A percentile compares a stretch with the other conserved stretches of the same genome.
These are phyloP conservation scores for Plasmodium knowlesi DNA, from an alignment of 169 alveolate genomes.

Conservation along the genomic window DNA sequence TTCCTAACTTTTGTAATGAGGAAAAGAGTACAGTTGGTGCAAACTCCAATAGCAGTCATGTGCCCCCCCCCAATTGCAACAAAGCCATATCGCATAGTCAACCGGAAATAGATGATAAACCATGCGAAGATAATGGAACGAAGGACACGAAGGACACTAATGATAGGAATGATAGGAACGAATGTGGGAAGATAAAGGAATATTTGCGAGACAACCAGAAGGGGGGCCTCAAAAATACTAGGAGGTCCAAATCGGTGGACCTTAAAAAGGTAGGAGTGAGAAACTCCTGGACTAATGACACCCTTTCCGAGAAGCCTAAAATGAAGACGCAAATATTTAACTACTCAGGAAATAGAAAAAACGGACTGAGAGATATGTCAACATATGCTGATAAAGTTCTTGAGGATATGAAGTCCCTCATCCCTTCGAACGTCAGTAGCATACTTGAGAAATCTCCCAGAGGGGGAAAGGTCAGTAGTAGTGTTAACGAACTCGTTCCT, in stretches of 20 bases:
- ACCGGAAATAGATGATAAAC: not conserved
- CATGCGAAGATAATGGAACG: not conserved
- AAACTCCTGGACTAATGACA: not conserved
- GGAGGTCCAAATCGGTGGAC: constrained; percentile 53
- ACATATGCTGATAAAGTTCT: constrained; percentile 68
- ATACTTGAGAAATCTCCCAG: not conserved
- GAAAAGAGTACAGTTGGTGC: not conserved
- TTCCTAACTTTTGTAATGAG: not conserved
- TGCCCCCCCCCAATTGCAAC: not conserved
- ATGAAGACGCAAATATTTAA: constrained; percentile 56
- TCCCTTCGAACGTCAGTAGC: constrained; percentile 33
- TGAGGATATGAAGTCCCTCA: constrained; percentile 68
- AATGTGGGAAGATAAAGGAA: not conserved
- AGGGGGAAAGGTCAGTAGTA: not conserved
- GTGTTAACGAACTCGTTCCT: not conserved
- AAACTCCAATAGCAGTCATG: not conserved
- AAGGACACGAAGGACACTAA: not conserved
- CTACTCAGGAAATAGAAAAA: constrained; percentile 44
- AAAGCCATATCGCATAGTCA: not conserved
- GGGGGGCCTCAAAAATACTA: not conserved
- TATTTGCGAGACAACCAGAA: not conserved
- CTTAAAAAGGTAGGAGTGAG: constrained; percentile 5
- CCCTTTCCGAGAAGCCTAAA: not conserved
- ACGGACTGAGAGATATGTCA: constrained; percentile 75
- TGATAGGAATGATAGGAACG: not conserved